Base-by-base conservation (phyloP, 164 flowering plant genomes). In the Liquidambar formosana region DNA sequence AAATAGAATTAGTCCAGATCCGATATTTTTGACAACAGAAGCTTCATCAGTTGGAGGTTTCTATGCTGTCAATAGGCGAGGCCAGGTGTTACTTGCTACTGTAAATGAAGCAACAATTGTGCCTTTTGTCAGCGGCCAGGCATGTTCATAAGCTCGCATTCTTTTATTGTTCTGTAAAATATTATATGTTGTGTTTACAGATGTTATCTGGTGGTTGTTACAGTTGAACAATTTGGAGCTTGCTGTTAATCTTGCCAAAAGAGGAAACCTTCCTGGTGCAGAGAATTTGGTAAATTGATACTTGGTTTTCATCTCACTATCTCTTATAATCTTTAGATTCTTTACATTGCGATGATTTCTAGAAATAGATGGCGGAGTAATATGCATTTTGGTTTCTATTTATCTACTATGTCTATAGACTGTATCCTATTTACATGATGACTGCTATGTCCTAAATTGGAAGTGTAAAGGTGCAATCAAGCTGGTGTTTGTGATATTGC, bases 231-330 rank as follows among this genome's bases (percentile, higher is more conserved):
- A 93, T 78, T 77, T 93, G 82, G 97, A 92, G 80, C 90, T 94
- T 73, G 98, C 98, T 74, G 97, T 94, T 21, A 94, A 84, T 81
- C 96, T 94, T 65, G 98, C 98, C 23, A 94, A 90, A 85, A 90
- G 97, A 81, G 98, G 98, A 79, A 94, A 94, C 71, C 93, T 94
- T 68, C 98, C 98, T 66, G 98, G 98, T 67, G 99, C 99, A 38
- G 99, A 96, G 76, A 89, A 91, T 75, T 79, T 96, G 92, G 99
- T 93, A 81, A 78, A 47, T 49, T 49, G 9, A 60, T 67, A 45
- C 14, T 69, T 45, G 41, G 41, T 51, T 62, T 64, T 15, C 5
- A 63, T 72, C 12, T 38, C 12, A 62, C 19, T 10, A 63, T 72
- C 12, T 38, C 12, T 67, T 53, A 12, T 45, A 18, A 14, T 18